phyloP scores from a whole-genome alignment of 192 early-diverging fungal genomes.

The Coemansia furcata region DNA sequence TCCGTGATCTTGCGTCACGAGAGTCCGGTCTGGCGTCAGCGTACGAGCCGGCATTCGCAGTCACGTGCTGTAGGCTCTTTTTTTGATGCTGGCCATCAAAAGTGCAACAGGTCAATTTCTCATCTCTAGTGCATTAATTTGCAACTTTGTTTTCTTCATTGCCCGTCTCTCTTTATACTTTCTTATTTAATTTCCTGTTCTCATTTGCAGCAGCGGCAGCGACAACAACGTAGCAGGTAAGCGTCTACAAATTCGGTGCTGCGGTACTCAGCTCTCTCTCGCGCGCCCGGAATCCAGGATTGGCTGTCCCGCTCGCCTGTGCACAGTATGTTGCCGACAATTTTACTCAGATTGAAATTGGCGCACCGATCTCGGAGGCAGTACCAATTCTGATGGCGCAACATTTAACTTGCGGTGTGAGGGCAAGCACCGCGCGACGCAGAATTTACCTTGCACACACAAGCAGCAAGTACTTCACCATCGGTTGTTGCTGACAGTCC shows the following conservation, averaged over 20 bases:
- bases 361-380: not conserved
- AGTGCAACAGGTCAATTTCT: not conserved
- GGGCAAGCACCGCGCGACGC: not conserved
- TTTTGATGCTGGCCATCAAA: not conserved
- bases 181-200: not conserved
- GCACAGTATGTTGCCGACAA: not conserved
- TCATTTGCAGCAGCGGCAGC: conserved; percentile 1
- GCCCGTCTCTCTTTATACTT: not conserved
- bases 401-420: not conserved
- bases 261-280: not conserved
- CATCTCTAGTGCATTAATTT: not conserved
- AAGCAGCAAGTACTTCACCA: not conserved
- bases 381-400: conserved; percentile 20
- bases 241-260: not conserved
- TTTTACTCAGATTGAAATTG: not conserved
- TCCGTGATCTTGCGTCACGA: not conserved
- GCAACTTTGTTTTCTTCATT: not conserved
- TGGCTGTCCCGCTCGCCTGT: not conserved
- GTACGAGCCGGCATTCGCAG: not conserved
- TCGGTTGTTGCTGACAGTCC: not conserved
- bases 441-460: not conserved
- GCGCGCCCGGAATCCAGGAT: not conserved
- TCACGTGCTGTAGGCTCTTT: not conserved
- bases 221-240: conserved; percentile 5
- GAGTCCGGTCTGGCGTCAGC: not conserved